phyloP scores from a whole-genome alignment of 2,329 filamentous ascomycete species.

The Diaporthe sp. region DNA sequence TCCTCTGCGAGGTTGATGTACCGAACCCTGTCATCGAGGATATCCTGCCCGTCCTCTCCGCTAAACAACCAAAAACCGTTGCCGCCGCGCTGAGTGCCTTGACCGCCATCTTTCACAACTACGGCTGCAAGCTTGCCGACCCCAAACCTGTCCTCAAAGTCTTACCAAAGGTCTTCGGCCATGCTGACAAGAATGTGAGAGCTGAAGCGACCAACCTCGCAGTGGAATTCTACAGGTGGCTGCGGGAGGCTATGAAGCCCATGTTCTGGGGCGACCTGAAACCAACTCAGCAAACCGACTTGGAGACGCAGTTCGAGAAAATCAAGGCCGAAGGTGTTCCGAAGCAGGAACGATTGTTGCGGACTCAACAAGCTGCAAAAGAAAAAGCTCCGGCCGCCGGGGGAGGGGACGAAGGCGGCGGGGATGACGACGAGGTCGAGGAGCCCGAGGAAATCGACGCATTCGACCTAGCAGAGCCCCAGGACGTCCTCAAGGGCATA shows the following conservation, averaged over 20 bases:
- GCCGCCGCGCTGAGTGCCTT: conserved; percentile 79
- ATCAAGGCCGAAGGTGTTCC: conserved; percentile 88
- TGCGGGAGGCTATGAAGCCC: conserved; percentile 97
- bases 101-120: conserved; percentile 90
- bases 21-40: conserved; percentile 91
- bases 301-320: conserved; percentile 95
- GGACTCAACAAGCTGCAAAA: conserved; percentile 88
- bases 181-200: conserved; percentile 98
- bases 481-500: conserved; percentile 87
- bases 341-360: conserved; percentile 90
- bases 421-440: conserved; percentile 69
- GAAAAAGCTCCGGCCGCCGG: conserved; percentile 76
- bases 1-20: conserved; percentile 92
- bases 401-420: conserved; percentile 71
- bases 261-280: conserved; percentile 98
- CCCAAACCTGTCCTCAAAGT: conserved; percentile 92
- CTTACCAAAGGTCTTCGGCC: conserved; percentile 92
- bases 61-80: conserved; percentile 94
- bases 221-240: conserved; percentile 96
- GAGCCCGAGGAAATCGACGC: conserved; percentile 82
- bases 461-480: conserved; percentile 86
- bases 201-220: conserved; percentile 92
- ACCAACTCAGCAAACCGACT: conserved; percentile 92
- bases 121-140: conserved; percentile 94
- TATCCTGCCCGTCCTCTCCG: conserved; percentile 82